Percentiles rank a stretch among this genome's conserved stretches.
Evolutionary conservation across 371 early-diverging fungal species (phyloP).

Genomic region (Syncephalastrum sp.): DNA sequence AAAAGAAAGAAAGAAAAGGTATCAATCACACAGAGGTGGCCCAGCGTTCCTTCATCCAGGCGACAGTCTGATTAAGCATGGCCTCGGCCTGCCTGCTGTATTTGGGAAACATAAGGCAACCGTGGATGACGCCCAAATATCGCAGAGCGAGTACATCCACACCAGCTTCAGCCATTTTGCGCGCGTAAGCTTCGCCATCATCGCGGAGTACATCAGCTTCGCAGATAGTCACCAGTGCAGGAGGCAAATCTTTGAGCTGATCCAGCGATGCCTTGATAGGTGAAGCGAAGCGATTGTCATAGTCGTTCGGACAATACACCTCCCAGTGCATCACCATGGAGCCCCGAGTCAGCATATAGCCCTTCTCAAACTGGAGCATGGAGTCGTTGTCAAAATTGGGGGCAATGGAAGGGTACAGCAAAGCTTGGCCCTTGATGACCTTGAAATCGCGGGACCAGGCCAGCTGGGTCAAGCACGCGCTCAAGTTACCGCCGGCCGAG

Average conservation of each 20-base stretch:
- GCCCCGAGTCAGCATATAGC: constrained; percentile 11
- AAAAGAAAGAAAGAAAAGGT: too few relatives aligned
- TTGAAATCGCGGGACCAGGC: neutral
- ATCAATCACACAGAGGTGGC: too few relatives aligned
- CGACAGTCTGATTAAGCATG: too few relatives aligned
- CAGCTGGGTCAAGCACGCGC: constrained; percentile 4
- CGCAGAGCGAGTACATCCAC: constrained; percentile 20
- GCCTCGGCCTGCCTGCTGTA: too few relatives aligned
- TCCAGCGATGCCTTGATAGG: constrained; percentile 25
- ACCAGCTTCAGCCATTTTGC: constrained; percentile 24
- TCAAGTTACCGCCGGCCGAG: constrained; percentile 17
- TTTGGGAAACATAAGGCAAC: neutral
- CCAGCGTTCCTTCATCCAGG: too few relatives aligned
- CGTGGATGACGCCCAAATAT: constrained; percentile 15
- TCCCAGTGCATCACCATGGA: constrained; percentile 28
- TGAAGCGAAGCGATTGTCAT: constrained; percentile 5
- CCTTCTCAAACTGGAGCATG: constrained; percentile 9
- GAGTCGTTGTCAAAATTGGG: too few relatives aligned
- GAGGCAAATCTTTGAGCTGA: constrained; percentile 27
- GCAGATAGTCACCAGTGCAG: constrained; percentile 29
- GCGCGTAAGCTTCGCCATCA: constrained; percentile 34
- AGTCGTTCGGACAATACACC: constrained; percentile 12
- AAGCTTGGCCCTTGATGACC: constrained; percentile 8
- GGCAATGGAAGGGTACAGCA: constrained; percentile 7
- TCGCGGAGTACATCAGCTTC: constrained; percentile 32